Evolutionary conservation across 805 yeast genomes (phyloP).

Genomic region (Ogataea philodendri): DNA sequence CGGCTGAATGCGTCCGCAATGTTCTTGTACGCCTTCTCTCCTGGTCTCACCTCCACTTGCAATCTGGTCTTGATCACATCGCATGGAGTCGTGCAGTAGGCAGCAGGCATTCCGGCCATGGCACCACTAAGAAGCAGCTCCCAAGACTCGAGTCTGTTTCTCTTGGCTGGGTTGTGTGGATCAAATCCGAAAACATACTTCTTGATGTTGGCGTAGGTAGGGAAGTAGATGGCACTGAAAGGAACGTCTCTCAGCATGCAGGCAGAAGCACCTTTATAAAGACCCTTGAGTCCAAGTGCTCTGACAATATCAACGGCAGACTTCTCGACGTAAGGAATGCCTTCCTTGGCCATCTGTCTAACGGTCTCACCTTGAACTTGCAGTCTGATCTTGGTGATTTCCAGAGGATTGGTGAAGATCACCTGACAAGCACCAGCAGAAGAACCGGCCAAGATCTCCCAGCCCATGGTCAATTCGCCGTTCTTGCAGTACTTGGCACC

Average conservation of each 20-base stretch:
- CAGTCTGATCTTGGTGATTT: conserved; percentile 89
- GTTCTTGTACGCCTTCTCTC: conserved; percentile 75
- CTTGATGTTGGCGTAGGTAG: conserved; percentile 92
- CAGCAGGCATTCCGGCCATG: conserved; percentile 97
- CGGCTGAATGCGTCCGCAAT: conserved; percentile 73
- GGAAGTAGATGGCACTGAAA: conserved; percentile 94
- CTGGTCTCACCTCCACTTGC: conserved; percentile 76
- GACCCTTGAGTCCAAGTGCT: conserved; percentile 77
- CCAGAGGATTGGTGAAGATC: conserved; percentile 91
- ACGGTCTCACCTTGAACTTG: conserved; percentile 83
- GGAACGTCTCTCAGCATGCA: conserved; percentile 95
- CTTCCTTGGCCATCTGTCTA: conserved; percentile 38
- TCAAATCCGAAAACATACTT: conserved; percentile 78
- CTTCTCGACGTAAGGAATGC: conserved; percentile 34
- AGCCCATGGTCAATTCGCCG: conserved; percentile 48
- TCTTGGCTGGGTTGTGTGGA: conserved; percentile 59
- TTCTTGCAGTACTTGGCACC: conserved; percentile 52
- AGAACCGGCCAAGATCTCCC: conserved; percentile 88
- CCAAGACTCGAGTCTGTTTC: conserved; percentile 67
- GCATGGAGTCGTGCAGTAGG: conserved; percentile 92
- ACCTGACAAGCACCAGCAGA: conserved; percentile 97
- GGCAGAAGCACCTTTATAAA: conserved; percentile 89
- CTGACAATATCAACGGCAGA: conserved; percentile 71
- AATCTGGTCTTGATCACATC: conserved; percentile 95
- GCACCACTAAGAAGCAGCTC: conserved; percentile 88